Base-by-base conservation (phyloP, 2,329 filamentous ascomycete genomes). In the Colletotrichum sp. region DNA sequence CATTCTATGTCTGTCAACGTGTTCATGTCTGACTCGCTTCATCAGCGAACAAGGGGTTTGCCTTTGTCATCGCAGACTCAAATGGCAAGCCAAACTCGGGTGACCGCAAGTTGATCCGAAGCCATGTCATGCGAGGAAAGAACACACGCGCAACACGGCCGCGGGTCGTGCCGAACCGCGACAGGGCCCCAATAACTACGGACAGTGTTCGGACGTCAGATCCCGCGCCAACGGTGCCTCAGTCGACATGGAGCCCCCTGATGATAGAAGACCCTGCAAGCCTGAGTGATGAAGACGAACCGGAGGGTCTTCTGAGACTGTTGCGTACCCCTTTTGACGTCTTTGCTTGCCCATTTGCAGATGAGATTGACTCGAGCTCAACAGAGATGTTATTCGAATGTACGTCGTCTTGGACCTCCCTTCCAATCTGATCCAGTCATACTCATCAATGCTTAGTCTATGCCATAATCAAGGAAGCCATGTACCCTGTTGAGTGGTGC, bases 401-500 rank as follows among this genome's bases (percentile, higher is more conserved):
- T 24, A 24, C 3, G 21, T 24, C 21, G 21, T 24, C 21, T 24
- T 24, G 21, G 21, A 24, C 21, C 21, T 3, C 21, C 21, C 21
- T 24, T 24, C 21, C 21, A 24, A 24, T 24, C 21, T 2, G 21
- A 24, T 24, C 21, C 21, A 24, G 21, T 24, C 21, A 24, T 24
- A 24, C 21, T 24, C 21, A 24, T 24, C 3, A 24, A 24, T 24
- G 21, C 21, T 24, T 24, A 24, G 75, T 65, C 32, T 76, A 66
- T 36, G 48, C 58, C 5, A 16, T 63, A 0, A 64, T 76, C 58
- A 76, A 76, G 36, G 67, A 83, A 7, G 76, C 76, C 5, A 76
- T 82, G 62, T 83, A 82, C 18, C 81, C 81, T 1, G 74, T 78
- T 32, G 81, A 83, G 59, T 79, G 78, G 78, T 83, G 81, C 62